Evolutionary conservation across 148 eudicot species (phyloP), one percentile per base, ranked within the genome.

Genomic region (Fagopyrum tataricum): DNA sequence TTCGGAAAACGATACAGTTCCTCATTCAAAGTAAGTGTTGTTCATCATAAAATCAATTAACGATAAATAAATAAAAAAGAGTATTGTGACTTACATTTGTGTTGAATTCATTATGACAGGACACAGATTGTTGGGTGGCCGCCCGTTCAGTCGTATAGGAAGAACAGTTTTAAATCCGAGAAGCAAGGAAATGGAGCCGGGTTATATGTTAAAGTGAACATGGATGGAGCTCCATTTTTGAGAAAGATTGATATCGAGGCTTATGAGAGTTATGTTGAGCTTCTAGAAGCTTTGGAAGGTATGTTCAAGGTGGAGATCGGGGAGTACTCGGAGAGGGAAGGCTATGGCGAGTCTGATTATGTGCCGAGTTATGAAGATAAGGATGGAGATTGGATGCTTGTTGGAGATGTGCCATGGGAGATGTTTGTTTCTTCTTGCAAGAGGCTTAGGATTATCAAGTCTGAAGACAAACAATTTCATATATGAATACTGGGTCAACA

Each of bases 321-420:
- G 24, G 72, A 75, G 58, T 81, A 68, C 53, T 78, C 66, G 14
- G 81, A 81, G 26, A 78, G 58, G 13, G 79, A 78, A 78, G 84
- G 79, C 7, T 81, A 78, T 62, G 71, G 76, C 20, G 76, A 76
- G 49, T 78, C 73, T 69, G 89, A 84, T n/a, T 76, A 74, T 20
- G 87, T 79, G 14, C 85, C 86, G 2, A 87, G 89, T 2, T 85
- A 84, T 68, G 85, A 87, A 80, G 91, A 87, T 76, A 85, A 82
- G 69, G 91, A 87, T 44, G 89, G 94, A 31, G 97, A 91, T 68
- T 91, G 93, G 97, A 91, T 91, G 97, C 80, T 91, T 37, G 89
- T 41, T 14, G 75, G 75, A 42, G 75, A 73, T 58, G 75, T 73
- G 5, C 68, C 75, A 7, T 73, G 75, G 75, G 75, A 42, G 26